These are phyloP conservation scores for Clausena lansium DNA, from an alignment of 345 rosid genomes.

Conservation along the genomic window DNA sequence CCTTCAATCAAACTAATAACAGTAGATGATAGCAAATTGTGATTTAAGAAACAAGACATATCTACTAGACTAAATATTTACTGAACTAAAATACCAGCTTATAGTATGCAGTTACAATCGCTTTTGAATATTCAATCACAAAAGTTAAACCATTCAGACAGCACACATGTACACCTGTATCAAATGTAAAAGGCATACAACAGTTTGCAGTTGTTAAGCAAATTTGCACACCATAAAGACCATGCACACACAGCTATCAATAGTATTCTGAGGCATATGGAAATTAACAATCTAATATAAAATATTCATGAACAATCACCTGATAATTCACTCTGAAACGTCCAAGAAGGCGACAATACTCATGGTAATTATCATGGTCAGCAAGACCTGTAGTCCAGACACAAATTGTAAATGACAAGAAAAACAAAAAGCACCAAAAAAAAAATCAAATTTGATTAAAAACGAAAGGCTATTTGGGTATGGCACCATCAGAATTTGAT, in stretches of 20 bases:
- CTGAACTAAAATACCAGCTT: neutral
- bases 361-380: slow-evolving; percentile 99
- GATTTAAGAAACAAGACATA: neutral
- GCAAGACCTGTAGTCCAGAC: slow-evolving; percentile 72
- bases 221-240: neutral
- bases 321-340: slow-evolving; percentile 94
- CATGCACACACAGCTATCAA: slow-evolving; percentile 1
- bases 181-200: neutral
- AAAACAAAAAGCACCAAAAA: neutral
- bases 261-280: neutral
- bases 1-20: slow-evolving; percentile 1
- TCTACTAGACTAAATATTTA: neutral
- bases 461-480: neutral
- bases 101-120: neutral
- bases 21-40: neutral
- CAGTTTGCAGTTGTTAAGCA: slow-evolving; percentile 9
- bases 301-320: slow-evolving; percentile 41
- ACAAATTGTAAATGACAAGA: slow-evolving; percentile 3
- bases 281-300: neutral
- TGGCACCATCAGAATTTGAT: neutral
- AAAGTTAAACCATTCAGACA: neutral
- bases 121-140: neutral
- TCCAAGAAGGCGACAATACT: slow-evolving; percentile 97
- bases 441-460: neutral
- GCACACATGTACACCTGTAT: neutral